A percentile compares a stretch with the other conserved stretches of the same genome.
Conservation (phyloP, 257 asterid species). For the Plectranthus barbatus region DNA sequence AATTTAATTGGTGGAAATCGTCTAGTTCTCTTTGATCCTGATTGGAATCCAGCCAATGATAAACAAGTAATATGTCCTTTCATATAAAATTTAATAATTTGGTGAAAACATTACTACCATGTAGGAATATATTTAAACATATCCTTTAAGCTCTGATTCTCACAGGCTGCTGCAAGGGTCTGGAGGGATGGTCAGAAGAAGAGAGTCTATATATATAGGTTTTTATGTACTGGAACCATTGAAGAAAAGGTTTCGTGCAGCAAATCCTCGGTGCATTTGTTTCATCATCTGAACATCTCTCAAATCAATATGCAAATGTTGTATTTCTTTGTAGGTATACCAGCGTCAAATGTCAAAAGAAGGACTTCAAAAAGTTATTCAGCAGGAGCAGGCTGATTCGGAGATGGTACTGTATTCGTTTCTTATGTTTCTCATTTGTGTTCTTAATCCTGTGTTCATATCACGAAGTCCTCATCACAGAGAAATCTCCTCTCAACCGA, state of each 20-base stretch:
- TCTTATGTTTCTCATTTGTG: not conserved
- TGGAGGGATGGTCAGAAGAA: constrained; percentile 99
- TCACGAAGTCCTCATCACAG: constrained; percentile 34
- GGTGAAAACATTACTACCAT: not conserved
- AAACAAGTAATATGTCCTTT: constrained; percentile 55
- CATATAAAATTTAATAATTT: not conserved
- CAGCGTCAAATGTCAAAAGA: constrained; percentile 99
- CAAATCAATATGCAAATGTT: not conserved
- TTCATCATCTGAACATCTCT: not conserved
- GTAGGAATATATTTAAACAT: constrained; percentile 5
- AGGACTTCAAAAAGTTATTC: constrained; percentile 93
- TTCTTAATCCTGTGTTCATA: constrained; percentile 16
- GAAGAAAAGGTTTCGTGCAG: constrained; percentile 80
- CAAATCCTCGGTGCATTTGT: constrained; percentile 16
- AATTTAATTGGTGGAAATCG: constrained; percentile 95
- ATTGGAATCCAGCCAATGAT: constrained; percentile 99
- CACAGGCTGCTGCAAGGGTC: constrained; percentile 96
- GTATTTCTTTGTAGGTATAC: constrained; percentile 52
- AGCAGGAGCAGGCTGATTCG: constrained; percentile 62
- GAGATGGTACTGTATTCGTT: constrained; percentile 43
- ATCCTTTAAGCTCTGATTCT: constrained; percentile 13
- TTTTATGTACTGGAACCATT: constrained; percentile 90
- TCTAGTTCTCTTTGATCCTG: constrained; percentile 94
- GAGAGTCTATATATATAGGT: constrained; percentile 93
- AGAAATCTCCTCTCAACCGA: constrained; percentile 81